Evolutionary conservation across 805 yeast species (phyloP).

Genomic region (Ogataea kodamae): DNA sequence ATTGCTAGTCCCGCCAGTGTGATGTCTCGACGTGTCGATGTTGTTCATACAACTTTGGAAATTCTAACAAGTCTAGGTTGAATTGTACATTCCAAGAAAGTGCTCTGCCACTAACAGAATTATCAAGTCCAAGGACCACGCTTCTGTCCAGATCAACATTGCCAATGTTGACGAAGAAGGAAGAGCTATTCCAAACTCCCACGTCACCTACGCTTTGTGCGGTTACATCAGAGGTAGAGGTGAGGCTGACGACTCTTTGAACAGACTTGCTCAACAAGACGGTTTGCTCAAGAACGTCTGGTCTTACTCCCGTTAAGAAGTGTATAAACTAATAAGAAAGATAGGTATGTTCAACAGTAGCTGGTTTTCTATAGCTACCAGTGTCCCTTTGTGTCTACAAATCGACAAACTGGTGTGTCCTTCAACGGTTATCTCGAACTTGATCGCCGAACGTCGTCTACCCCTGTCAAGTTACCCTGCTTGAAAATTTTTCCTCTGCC

Average conservation of each 20-base stretch:
- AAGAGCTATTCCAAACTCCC: constrained; percentile 84
- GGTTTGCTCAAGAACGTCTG: constrained; percentile 96
- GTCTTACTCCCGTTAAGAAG: constrained; percentile 83
- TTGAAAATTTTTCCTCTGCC: constrained; percentile 10
- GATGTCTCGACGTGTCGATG: background rate
- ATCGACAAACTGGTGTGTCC: no score
- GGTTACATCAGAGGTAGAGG: constrained; percentile 99
- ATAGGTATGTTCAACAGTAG: constrained; percentile 3
- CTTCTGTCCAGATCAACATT: constrained; percentile 97
- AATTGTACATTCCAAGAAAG: constrained; percentile 99
- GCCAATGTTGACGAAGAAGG: constrained; percentile 98
- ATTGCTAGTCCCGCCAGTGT: no score
- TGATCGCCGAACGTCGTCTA: background rate
- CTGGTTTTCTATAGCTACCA: background rate
- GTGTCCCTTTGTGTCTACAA: background rate
- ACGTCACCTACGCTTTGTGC: constrained; percentile 92
- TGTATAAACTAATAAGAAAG: constrained; percentile 13
- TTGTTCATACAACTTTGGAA: background rate
- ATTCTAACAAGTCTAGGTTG: constrained; percentile 62
- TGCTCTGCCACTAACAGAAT: constrained; percentile 99
- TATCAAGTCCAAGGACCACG: constrained; percentile 99
- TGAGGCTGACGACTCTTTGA: constrained; percentile 98
- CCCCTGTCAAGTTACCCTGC: constrained; percentile 7
- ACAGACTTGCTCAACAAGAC: constrained; percentile 98
- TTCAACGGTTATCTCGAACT: background rate